These are phyloP conservation scores for Aspergillus versicolor DNA, from an alignment of 2,329 filamentous ascomycete species.

Conservation along the genomic window DNA sequence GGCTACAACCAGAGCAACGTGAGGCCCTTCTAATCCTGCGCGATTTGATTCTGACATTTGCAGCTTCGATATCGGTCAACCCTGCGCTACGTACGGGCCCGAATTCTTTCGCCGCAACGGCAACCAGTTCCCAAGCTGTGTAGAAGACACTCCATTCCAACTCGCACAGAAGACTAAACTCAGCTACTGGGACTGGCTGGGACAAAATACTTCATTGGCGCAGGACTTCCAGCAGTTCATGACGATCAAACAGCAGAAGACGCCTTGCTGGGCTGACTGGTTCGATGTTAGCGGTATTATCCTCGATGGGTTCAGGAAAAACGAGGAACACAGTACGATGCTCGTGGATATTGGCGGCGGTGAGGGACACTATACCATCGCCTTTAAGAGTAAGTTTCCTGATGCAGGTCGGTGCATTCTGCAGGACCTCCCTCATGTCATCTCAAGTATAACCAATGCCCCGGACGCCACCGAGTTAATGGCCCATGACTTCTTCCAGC, in stretches of 20 bases:
- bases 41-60: neutral
- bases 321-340: neutral
- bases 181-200: slow-evolving; percentile 19
- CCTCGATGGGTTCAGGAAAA: neutral
- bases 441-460: slow-evolving; percentile 7
- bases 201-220: slow-evolving; percentile 12
- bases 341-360: neutral
- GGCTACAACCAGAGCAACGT: neutral
- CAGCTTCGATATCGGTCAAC: neutral
- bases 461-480: slow-evolving; percentile 11
- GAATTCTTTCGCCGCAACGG: neutral
- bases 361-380: neutral
- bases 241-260: slow-evolving; percentile 12
- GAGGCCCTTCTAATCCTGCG: neutral
- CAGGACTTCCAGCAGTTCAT: slow-evolving; percentile 20
- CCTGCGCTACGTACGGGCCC: neutral
- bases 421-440: slow-evolving; percentile 22
- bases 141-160: neutral
- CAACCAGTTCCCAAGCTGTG: neutral
- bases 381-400: neutral
- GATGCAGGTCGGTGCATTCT: neutral
- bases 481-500: slow-evolving; percentile 22
- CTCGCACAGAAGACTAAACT: slow-evolving; percentile 11
- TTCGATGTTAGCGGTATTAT: slow-evolving; percentile 12
- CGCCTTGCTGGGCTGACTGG: slow-evolving; percentile 16